These are phyloP conservation scores for Phoma sp. DNA, from an alignment of 2,329 filamentous ascomycete species.

Conservation along the genomic window DNA sequence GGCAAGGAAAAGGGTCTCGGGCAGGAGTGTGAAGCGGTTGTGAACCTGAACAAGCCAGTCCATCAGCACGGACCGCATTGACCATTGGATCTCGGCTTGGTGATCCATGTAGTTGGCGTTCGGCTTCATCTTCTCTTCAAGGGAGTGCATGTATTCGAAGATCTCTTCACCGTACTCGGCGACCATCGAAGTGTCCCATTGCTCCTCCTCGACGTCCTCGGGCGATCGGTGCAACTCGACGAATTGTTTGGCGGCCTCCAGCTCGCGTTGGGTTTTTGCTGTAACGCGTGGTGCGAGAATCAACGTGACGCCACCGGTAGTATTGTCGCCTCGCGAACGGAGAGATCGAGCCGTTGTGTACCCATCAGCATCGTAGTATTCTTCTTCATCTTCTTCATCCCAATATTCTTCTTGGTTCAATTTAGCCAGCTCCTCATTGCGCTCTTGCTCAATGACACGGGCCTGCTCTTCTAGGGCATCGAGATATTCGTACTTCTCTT, in stretches of 20 bases:
- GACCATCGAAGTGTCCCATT: slow-evolving; percentile 96
- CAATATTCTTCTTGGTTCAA: slow-evolving; percentile 72
- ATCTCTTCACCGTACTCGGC: slow-evolving; percentile 97
- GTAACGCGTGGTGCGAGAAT: slow-evolving; percentile 77
- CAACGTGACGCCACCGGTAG: slow-evolving; percentile 67
- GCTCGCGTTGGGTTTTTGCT: slow-evolving; percentile 71
- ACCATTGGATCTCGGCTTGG: slow-evolving; percentile 98
- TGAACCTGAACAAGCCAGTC: slow-evolving; percentile 99
- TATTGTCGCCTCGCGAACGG: slow-evolving; percentile 76
- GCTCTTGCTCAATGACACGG: slow-evolving; percentile 43
- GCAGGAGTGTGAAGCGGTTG: slow-evolving; percentile 84
- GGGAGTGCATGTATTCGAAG: slow-evolving; percentile 85
- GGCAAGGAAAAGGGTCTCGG: slow-evolving; percentile 91
- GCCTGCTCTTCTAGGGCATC: slow-evolving; percentile 48
- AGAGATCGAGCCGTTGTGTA: slow-evolving; percentile 80
- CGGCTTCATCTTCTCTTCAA: slow-evolving; percentile 88
- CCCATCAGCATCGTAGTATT: slow-evolving; percentile 72
- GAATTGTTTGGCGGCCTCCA: slow-evolving; percentile 69
- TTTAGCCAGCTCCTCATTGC: slow-evolving; percentile 45
- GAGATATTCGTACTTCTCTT: slow-evolving; percentile 45
- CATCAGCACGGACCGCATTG: slow-evolving; percentile 95
- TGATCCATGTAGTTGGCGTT: slow-evolving; percentile 96
- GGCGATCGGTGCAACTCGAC: slow-evolving; percentile 70
- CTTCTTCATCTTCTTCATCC: slow-evolving; percentile 75
- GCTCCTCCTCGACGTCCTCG: slow-evolving; percentile 86